Conservation (phyloP, 2,329 filamentous ascomycete species). For the Alternaria arborescens region DNA sequence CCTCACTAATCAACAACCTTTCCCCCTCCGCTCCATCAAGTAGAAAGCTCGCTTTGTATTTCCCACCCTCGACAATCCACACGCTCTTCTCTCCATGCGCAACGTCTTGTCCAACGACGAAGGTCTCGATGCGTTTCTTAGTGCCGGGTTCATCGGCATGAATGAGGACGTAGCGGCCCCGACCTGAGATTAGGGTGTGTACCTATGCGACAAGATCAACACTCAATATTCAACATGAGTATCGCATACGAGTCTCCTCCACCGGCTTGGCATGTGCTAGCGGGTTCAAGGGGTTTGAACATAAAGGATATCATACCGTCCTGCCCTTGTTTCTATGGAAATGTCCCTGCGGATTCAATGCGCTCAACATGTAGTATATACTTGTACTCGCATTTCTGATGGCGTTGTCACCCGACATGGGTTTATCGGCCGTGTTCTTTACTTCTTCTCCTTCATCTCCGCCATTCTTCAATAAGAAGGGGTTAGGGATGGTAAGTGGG, state of each 20-base stretch:
- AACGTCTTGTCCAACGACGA: slow-evolving; percentile 68
- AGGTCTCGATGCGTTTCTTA: slow-evolving; percentile 67
- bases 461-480: slow-evolving; percentile 50
- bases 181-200: slow-evolving; percentile 70
- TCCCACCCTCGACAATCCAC: slow-evolving; percentile 74
- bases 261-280: background rate
- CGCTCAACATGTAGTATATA: slow-evolving; percentile 72
- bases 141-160: slow-evolving; percentile 62
- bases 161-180: slow-evolving; percentile 71
- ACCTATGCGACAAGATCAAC: slow-evolving; percentile 39
- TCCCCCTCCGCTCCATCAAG: slow-evolving; percentile 55
- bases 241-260: background rate
- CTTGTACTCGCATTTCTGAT: slow-evolving; percentile 65
- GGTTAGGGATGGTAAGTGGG: slow-evolving; percentile 59
- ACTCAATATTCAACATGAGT: background rate
- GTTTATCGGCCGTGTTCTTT: slow-evolving; percentile 40
- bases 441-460: slow-evolving; percentile 11
- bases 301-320: slow-evolving; percentile 50
- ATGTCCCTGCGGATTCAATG: slow-evolving; percentile 62
- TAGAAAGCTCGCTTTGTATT: slow-evolving; percentile 71
- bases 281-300: background rate
- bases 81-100: slow-evolving; percentile 67
- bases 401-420: slow-evolving; percentile 50
- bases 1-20: slow-evolving; percentile 71
- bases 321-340: slow-evolving; percentile 71